Conservation (phyloP, 2,329 filamentous ascomycete species). For the Microdochium paspali region DNA sequence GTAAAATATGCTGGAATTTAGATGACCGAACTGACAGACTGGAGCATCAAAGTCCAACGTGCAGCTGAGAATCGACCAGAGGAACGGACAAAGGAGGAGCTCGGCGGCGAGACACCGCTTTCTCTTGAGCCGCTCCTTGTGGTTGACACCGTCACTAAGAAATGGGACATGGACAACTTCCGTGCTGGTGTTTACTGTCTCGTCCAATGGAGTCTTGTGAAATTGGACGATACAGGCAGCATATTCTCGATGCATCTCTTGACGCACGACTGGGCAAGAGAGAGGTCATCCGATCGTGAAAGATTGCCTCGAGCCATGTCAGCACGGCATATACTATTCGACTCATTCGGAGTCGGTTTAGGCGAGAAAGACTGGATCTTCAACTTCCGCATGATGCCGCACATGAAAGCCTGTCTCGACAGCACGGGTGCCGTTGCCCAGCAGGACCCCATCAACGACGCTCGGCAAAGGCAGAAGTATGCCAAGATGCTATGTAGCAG, state of each 20-base stretch:
- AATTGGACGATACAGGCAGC: neutral
- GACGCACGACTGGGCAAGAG: conserved; percentile 4
- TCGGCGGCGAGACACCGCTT: neutral
- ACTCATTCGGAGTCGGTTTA: conserved; percentile 1
- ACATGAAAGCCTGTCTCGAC: neutral
- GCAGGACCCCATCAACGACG: neutral
- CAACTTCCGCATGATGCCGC: neutral
- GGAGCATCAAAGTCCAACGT: too few relatives aligned
- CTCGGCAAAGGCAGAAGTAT: neutral
- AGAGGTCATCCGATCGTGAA: conserved; percentile 1
- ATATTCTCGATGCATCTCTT: conserved; percentile 4
- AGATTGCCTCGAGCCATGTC: neutral
- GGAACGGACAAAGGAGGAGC: neutral
- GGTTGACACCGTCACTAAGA: neutral
- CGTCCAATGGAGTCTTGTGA: conserved; percentile 3
- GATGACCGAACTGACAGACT: neutral
- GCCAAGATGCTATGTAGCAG: neutral
- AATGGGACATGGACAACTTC: conserved; percentile 3
- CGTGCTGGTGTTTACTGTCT: conserved; percentile 1
- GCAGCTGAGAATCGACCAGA: conserved; percentile 4
- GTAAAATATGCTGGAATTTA: neutral
- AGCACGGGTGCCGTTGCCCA: neutral
- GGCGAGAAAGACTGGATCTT: neutral
- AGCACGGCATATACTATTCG: conserved; percentile 4
- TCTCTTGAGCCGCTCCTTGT: neutral